Evolutionary conservation across 1,139 yeast genomes (phyloP), one percentile per base, ranked within the genome.

Genomic region (Magnusiomyces tetraspermus): DNA sequence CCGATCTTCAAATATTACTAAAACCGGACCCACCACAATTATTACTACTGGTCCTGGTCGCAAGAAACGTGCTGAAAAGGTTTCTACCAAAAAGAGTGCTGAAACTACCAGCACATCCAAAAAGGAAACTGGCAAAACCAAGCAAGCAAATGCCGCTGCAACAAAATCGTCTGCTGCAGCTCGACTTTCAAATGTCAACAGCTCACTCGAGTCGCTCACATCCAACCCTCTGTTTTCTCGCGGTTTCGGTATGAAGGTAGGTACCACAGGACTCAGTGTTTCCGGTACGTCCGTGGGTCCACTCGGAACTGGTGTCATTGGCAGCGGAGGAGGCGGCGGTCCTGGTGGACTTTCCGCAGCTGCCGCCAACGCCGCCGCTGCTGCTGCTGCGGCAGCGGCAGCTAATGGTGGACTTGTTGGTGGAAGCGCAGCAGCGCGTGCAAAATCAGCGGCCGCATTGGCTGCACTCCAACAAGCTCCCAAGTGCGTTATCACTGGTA

Each of bases 401-500:
- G 57, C 54, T 0, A 52, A 36, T 11, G 49, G 49, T 13, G 49
- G 49, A 21, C 41, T 46, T 46, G 21, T 24, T 21, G 49, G 49
- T 10, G 49, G 49, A 24, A 46, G 49, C 19, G 49, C 57, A 1
- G 50, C 57, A 21, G 51, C 57, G 1, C 50, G 55, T 2, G 57
- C 53, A 2, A 52, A 53, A 11, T 41, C 49, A 5, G 56, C 56
- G 2, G 56, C 56, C 2, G 56, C 56, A 13, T 41, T 53, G 26
- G 51, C 52, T 21, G 56, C 56, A 8, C 47, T 49, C 30, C 52
- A 53, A 13, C 47, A 49, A 5, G 52, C 52, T 10, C 56, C 56
- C n/a, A 53, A 75, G 55, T 90, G 97, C 70, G 76, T 86, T 46
- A 79, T 88, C 46, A 81, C 89, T 2, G 95, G 95, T 15, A 77